Evolutionary conservation across 1,284 basidiomycete species (phyloP).

Genomic region (Melampsora larici-populina): DNA sequence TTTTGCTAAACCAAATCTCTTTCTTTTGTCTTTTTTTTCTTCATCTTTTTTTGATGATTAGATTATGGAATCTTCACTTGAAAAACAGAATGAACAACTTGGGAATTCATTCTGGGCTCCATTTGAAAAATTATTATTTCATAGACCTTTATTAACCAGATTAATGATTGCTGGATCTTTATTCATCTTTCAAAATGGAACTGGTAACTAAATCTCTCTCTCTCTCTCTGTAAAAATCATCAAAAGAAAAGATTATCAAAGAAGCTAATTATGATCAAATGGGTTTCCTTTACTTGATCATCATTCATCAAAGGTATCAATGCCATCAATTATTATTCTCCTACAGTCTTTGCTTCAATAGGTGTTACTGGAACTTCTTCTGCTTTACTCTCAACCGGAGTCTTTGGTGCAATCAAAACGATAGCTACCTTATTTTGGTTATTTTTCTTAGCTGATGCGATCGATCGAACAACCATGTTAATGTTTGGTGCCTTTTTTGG

Average conservation of each 20-base stretch:
- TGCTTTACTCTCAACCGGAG: constrained; percentile 70
- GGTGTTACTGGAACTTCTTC: constrained; percentile 58
- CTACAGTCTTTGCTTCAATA: constrained; percentile 64
- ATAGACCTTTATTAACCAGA: constrained; percentile 20
- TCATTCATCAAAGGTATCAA: constrained; percentile 45
- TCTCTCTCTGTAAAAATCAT: no score
- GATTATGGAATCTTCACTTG: constrained; percentile 16
- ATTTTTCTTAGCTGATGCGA: constrained; percentile 60
- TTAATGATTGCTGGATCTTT: constrained; percentile 35
- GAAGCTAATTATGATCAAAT: no score
- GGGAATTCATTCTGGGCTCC: constrained; percentile 20
- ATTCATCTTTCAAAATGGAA: constrained; percentile 43
- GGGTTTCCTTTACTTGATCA: constrained; percentile 10
- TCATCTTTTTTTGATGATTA: neutral
- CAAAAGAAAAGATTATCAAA: no score
- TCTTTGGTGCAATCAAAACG: constrained; percentile 74
- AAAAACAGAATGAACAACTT: neutral
- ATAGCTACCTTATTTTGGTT: constrained; percentile 68
- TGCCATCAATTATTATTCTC: constrained; percentile 65
- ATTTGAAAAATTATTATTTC: constrained; percentile 36
- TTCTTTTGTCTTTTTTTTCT: neutral
- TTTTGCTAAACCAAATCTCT: neutral
- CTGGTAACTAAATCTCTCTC: constrained; percentile 48
- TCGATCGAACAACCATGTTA: constrained; percentile 61
- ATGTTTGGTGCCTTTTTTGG: constrained; percentile 55